These are phyloP conservation scores for Claviceps quebecensis DNA, from an alignment of 2,329 filamentous ascomycete species.

Conservation along the genomic window DNA sequence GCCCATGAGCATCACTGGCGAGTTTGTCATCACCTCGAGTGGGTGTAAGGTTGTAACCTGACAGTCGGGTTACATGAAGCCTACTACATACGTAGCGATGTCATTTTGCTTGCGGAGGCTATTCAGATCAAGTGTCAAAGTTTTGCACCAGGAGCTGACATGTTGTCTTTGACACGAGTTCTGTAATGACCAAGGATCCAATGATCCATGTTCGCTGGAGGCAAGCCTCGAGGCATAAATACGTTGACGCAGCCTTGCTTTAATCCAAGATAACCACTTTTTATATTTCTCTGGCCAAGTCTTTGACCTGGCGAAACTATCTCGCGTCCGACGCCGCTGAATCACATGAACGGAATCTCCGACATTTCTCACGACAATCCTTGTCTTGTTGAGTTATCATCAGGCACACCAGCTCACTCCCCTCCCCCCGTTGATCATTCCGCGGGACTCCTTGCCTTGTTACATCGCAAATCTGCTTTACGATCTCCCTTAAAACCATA, in stretches of 20 bases:
- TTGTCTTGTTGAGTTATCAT: neutral
- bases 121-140: neutral
- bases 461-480: neutral
- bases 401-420: neutral
- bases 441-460: neutral
- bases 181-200: neutral
- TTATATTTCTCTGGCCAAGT: neutral
- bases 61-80: neutral
- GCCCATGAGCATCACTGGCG: slow-evolving; percentile 3
- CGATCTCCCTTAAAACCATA: neutral
- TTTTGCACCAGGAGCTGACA: slow-evolving; percentile 2
- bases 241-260: neutral
- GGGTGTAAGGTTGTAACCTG: neutral
- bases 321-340: neutral
- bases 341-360: neutral
- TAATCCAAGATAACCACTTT: neutral
- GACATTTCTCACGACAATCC: neutral
- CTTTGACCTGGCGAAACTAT: neutral
- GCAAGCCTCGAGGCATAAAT: slow-evolving; percentile 2
- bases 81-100: neutral
- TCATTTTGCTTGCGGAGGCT: neutral
- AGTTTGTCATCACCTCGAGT: slow-evolving; percentile 1
- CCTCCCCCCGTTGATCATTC: neutral
- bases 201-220: neutral
- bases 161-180: neutral